These are phyloP conservation scores for Debaryomyces fabryi DNA, from an alignment of 1,139 yeast species.

Conservation along the genomic window DNA sequence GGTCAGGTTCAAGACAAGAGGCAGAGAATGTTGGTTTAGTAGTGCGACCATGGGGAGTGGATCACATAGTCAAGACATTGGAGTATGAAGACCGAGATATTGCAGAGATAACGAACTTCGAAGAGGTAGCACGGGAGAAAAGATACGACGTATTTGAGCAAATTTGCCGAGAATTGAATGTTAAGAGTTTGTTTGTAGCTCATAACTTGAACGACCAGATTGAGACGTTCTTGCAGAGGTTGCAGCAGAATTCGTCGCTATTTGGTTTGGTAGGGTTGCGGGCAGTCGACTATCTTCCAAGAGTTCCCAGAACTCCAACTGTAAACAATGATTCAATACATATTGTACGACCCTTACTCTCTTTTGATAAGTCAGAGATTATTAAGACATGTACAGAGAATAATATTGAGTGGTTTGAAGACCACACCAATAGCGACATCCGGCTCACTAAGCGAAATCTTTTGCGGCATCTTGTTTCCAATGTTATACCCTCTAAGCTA, in stretches of 20 bases:
- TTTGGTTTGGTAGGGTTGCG: slow-evolving; percentile 58
- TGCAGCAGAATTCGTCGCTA: slow-evolving; percentile 55
- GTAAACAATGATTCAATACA: slow-evolving; percentile 18
- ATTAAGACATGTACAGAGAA: slow-evolving; percentile 46
- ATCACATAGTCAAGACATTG: slow-evolving; percentile 41
- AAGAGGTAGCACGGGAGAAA: slow-evolving; percentile 57
- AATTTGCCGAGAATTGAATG: slow-evolving; percentile 33
- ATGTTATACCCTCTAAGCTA: slow-evolving; percentile 25
- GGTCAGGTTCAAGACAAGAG: slow-evolving; percentile 51
- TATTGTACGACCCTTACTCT: slow-evolving; percentile 58
- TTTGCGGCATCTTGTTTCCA: slow-evolving; percentile 36
- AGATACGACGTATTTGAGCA: slow-evolving; percentile 49
- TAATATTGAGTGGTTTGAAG: slow-evolving; percentile 65
- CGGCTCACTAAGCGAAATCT: slow-evolving; percentile 58
- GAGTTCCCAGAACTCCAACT: slow-evolving; percentile 20
- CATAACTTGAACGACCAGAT: slow-evolving; percentile 74
- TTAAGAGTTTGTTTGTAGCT: slow-evolving; percentile 52
- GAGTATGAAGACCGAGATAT: slow-evolving; percentile 23
- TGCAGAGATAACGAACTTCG: slow-evolving; percentile 44
- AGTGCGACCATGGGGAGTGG: slow-evolving; percentile 41
- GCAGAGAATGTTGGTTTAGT: slow-evolving; percentile 43
- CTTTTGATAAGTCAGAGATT: slow-evolving; percentile 45
- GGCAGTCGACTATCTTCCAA: slow-evolving; percentile 29
- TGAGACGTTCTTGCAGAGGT: slow-evolving; percentile 66
- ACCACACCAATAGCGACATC: slow-evolving; percentile 59